Conservation (phyloP, 495 filamentous ascomycete genomes). For the Darksidea phi region DNA sequence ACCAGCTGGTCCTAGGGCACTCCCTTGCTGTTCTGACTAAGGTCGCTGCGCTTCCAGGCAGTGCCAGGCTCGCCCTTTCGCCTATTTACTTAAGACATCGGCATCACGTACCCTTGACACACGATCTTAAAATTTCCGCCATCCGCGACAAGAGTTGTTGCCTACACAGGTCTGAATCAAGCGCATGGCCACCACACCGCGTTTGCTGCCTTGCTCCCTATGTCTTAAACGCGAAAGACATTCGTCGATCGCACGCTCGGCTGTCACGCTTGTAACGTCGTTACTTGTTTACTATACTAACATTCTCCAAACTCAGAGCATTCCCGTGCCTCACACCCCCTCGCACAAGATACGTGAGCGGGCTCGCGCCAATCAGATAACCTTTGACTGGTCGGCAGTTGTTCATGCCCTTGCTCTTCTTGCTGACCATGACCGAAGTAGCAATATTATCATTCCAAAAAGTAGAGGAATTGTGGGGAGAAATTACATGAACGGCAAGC, state of each 20-base stretch:
- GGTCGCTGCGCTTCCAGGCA: slow-evolving; percentile 14
- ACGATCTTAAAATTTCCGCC: slow-evolving; percentile 24
- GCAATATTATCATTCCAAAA: slow-evolving; percentile 29
- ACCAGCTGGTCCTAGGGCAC: slow-evolving; percentile 17
- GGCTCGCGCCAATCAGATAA: slow-evolving; percentile 28
- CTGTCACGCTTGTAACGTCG: slow-evolving; percentile 24
- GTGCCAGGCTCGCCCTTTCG: slow-evolving; percentile 17
- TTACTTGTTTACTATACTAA: slow-evolving; percentile 32
- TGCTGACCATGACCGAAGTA: slow-evolving; percentile 26
- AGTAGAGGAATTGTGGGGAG: slow-evolving; percentile 8
- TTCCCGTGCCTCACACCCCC: slow-evolving; percentile 29
- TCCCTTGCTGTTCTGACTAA: slow-evolving; percentile 34
- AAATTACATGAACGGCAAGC: slow-evolving; percentile 25
- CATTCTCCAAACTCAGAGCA: slow-evolving; percentile 33
- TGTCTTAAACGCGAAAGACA: slow-evolving; percentile 33
- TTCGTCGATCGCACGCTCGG: slow-evolving; percentile 24
- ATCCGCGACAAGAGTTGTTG: slow-evolving; percentile 19
- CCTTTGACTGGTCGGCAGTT: slow-evolving; percentile 14
- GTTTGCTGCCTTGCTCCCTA: slow-evolving; percentile 32
- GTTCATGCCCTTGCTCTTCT: slow-evolving; percentile 28
- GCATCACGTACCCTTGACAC: slow-evolving; percentile 24
- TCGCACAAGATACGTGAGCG: slow-evolving; percentile 22
- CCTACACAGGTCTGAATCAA: slow-evolving; percentile 29
- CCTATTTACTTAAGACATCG: slow-evolving; percentile 23
- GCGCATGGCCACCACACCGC: slow-evolving; percentile 30